Conservation (phyloP, 768 basidiomycete species). For the Leccinellum rugosiceps region DNA sequence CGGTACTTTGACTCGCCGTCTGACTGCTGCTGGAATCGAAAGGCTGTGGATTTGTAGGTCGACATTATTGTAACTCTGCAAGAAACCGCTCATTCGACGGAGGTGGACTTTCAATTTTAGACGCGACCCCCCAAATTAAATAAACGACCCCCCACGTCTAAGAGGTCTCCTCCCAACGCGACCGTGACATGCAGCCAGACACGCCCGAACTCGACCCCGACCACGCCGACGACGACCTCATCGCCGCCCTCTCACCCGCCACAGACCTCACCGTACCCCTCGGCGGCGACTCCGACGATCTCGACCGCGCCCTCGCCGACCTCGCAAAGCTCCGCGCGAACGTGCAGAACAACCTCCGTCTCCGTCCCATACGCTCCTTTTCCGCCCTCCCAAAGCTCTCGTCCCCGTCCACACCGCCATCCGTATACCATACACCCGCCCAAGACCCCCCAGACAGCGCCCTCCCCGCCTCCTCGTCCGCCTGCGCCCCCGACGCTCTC, state of each 20-base stretch:
- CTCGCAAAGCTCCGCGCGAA: slow-evolving; percentile 67
- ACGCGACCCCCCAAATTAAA: slow-evolving; percentile 11
- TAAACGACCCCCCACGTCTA: slow-evolving; percentile 9
- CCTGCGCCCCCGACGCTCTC: slow-evolving; percentile 43
- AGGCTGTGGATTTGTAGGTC: slow-evolving; percentile 32
- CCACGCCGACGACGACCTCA: slow-evolving; percentile 28
- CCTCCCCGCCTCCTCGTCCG: slow-evolving; percentile 30
- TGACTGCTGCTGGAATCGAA: slow-evolving; percentile 21
- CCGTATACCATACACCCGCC: neutral
- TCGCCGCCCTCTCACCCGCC: slow-evolving; percentile 33
- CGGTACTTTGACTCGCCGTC: slow-evolving; percentile 43
- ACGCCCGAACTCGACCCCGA: slow-evolving; percentile 3
- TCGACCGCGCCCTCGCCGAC: slow-evolving; percentile 63
- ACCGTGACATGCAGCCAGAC: slow-evolving; percentile 5
- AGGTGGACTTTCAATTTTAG: slow-evolving; percentile 26
- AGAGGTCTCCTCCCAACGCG: slow-evolving; percentile 20
- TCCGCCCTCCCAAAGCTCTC: slow-evolving; percentile 48
- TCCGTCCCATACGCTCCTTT: slow-evolving; percentile 70
- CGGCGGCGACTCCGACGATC: slow-evolving; percentile 45
- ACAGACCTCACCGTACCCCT: slow-evolving; percentile 18
- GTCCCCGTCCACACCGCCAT: neutral
- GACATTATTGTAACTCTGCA: slow-evolving; percentile 18
- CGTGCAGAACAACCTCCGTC: slow-evolving; percentile 72
- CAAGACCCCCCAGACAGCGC: slow-evolving; percentile 20
- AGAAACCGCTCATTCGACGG: neutral